A percentile compares a stretch with the other conserved stretches of the same genome.
Evolutionary conservation across 78 protist species (phyloP).

Genomic region (Salpingoeca rosetta): DNA sequence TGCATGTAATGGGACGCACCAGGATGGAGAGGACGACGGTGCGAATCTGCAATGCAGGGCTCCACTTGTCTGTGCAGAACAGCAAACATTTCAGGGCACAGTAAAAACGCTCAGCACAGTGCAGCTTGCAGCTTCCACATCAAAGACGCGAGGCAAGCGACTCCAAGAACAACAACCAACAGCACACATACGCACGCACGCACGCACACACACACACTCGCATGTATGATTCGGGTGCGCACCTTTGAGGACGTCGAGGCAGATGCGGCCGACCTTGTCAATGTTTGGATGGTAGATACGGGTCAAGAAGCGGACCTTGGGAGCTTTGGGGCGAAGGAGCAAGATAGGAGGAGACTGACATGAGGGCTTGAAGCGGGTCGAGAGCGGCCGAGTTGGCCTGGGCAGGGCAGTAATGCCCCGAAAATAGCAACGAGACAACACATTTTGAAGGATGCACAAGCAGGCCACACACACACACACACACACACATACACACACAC

Average conservation of each 20-base stretch:
- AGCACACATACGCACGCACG: too few relatives aligned
- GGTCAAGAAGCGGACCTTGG: constrained; percentile 68
- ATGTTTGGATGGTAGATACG: constrained; percentile 97
- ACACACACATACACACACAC: too few relatives aligned
- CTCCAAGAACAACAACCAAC: not conserved
- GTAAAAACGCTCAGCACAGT: not conserved
- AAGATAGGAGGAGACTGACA: not conserved
- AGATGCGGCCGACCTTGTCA: constrained; percentile 90
- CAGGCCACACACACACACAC: too few relatives aligned
- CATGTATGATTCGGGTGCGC: too few relatives aligned
- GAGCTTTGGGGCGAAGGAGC: not conserved
- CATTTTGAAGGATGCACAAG: too few relatives aligned
- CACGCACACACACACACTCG: too few relatives aligned
- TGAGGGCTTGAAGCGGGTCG: not conserved
- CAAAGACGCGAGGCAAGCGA: not conserved
- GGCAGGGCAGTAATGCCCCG: not conserved
- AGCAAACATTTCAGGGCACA: not conserved
- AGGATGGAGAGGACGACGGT: constrained; percentile 90
- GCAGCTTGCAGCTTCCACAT: not conserved
- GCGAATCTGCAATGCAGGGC: constrained; percentile 95
- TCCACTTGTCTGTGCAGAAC: constrained; percentile 59
- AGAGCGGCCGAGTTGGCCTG: not conserved
- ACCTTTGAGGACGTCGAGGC: constrained; percentile 91
- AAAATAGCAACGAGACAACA: not conserved
- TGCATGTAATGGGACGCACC: too few relatives aligned